These are phyloP conservation scores for Pterocarpus santalinus DNA, from an alignment of 306 rosid species.

Conservation along the genomic window DNA sequence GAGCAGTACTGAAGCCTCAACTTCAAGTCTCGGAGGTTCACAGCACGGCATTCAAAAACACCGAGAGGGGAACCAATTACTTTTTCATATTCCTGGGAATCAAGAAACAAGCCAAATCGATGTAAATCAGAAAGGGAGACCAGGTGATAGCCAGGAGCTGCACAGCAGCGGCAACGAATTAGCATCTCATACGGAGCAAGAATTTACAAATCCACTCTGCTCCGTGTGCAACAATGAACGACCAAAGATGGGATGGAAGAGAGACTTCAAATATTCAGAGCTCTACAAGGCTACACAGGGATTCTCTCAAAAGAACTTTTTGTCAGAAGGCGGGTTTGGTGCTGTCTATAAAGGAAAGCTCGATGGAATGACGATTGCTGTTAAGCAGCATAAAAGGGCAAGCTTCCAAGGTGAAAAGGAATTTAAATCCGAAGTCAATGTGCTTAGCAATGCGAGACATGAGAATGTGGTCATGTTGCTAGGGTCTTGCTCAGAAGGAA, in stretches of 20 bases:
- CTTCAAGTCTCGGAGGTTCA: conserved; percentile 12
- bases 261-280: conserved; percentile 72
- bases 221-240: conserved; percentile 68
- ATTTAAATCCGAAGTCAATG: conserved; percentile 77
- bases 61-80: conserved; percentile 12
- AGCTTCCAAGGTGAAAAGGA: conserved; percentile 89
- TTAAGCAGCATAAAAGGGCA: conserved; percentile 74
- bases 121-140: conserved; percentile 10
- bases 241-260: conserved; percentile 61
- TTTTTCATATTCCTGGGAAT: background rate
- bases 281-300: conserved; percentile 66
- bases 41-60: background rate
- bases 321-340: conserved; percentile 96
- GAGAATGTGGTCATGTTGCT: conserved; percentile 81
- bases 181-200: conserved; percentile 49
- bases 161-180: conserved; percentile 31
- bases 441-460: conserved; percentile 84
- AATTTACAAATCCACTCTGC: conserved; percentile 55
- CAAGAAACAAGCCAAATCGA: conserved; percentile 45
- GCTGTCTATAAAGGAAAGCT: conserved; percentile 70
- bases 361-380: conserved; percentile 72
- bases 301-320: conserved; percentile 63
- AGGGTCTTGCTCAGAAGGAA: conserved; percentile 84
- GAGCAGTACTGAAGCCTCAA: conserved; percentile 33
- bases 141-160: conserved; percentile 8